These are phyloP conservation scores for Coix lacrymajobi DNA, from an alignment of 176 grass and related monocot genomes.

Conservation along the genomic window DNA sequence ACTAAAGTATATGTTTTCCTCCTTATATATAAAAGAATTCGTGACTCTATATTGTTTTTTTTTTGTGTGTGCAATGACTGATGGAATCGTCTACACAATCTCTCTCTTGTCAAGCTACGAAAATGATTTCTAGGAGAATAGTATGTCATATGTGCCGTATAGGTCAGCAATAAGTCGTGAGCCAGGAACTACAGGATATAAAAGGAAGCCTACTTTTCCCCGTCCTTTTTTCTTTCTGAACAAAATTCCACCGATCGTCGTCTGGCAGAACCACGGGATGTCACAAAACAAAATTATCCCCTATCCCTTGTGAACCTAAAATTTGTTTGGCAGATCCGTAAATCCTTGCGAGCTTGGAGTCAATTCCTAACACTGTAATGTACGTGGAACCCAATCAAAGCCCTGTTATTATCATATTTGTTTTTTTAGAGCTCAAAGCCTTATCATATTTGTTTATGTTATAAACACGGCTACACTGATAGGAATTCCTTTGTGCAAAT, in stretches of 20 bases:
- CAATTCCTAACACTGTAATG: not conserved
- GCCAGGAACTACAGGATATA: not conserved
- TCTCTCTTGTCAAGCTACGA: not conserved
- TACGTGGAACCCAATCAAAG: not conserved
- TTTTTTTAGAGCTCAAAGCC: too few species aligned
- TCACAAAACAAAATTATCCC: not conserved
- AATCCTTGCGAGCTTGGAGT: not conserved
- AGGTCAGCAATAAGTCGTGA: constrained; percentile 25
- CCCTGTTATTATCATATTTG: not conserved
- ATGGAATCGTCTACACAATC: constrained; percentile 6
- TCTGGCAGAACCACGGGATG: not conserved
- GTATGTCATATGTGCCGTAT: constrained; percentile 28
- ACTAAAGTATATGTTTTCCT: not conserved
- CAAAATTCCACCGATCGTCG: constrained; percentile 11
- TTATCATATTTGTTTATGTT: too few species aligned
- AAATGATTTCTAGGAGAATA: constrained; percentile 18
- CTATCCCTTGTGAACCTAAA: not conserved
- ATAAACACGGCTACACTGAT: not conserved
- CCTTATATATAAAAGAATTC: not conserved
- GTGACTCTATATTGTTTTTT: not conserved
- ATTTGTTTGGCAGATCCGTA: constrained; percentile 12
- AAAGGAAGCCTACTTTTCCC: not conserved
- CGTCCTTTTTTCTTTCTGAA: not conserved
- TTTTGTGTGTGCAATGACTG: not conserved
- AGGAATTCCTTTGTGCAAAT: not conserved